Percentiles rank a stretch among this genome's conserved stretches.
Conservation (phyloP, 768 basidiomycete genomes). For the Pisolithus tinctorius region DNA sequence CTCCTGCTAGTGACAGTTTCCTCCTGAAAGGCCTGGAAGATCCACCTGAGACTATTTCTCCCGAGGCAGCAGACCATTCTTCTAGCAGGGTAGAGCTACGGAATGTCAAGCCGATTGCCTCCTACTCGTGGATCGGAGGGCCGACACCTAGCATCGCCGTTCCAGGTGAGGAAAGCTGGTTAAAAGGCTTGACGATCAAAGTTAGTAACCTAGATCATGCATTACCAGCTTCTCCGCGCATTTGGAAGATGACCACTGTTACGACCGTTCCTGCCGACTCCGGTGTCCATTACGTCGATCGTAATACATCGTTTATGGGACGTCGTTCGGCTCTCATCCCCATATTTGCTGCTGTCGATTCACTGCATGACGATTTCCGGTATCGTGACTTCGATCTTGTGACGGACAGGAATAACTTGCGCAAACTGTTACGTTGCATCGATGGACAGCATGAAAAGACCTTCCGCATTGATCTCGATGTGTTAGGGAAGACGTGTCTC, state of each 20-base stretch:
- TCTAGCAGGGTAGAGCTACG: slow-evolving; percentile 23
- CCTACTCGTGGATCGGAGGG: slow-evolving; percentile 48
- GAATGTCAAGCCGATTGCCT: slow-evolving; percentile 39
- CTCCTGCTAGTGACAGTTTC: slow-evolving; percentile 4
- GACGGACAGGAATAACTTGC: slow-evolving; percentile 60
- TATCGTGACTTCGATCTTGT: slow-evolving; percentile 37
- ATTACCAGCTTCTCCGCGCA: slow-evolving; percentile 49
- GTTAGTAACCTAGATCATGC: neutral
- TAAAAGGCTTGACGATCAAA: too few species aligned
- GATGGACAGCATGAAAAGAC: slow-evolving; percentile 23
- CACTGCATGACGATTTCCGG: slow-evolving; percentile 19
- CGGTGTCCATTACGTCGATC: slow-evolving; percentile 48
- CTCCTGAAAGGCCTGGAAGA: slow-evolving; percentile 18
- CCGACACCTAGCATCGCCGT: slow-evolving; percentile 43
- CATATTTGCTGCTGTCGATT: slow-evolving; percentile 53
- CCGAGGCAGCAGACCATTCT: slow-evolving; percentile 7
- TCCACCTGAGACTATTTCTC: slow-evolving; percentile 12
- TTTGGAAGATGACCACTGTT: slow-evolving; percentile 48
- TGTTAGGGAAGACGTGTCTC: slow-evolving; percentile 54
- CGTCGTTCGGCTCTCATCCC: slow-evolving; percentile 41
- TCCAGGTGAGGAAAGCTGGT: slow-evolving; percentile 32
- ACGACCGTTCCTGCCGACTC: slow-evolving; percentile 49
- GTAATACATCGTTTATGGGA: slow-evolving; percentile 44
- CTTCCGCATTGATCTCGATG: slow-evolving; percentile 67
- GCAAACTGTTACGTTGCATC: slow-evolving; percentile 56